Conservation (phyloP, 192 early-diverging fungal species). For the Borealophlyctis nickersoniae region DNA sequence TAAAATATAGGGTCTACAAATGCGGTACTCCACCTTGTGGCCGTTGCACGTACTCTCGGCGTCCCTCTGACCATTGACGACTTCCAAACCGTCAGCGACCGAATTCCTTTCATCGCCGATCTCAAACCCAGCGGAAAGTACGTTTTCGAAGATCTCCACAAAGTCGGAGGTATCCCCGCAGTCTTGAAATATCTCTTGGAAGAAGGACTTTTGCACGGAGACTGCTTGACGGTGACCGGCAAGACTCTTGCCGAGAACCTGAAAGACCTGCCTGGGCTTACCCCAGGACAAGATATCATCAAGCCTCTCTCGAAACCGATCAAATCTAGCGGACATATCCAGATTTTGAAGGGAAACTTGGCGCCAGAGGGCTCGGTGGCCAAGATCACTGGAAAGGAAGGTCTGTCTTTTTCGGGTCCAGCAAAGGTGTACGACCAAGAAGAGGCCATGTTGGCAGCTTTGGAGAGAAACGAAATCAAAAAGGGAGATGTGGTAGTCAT, state of each 20-base stretch:
- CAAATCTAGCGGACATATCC: constrained; percentile 92
- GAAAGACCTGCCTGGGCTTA: constrained; percentile 68
- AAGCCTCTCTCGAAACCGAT: constrained; percentile 78
- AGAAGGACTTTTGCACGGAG: constrained; percentile 82
- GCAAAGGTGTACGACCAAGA: constrained; percentile 93
- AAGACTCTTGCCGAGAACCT: constrained; percentile 96
- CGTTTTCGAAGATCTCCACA: constrained; percentile 95
- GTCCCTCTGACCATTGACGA: constrained; percentile 87
- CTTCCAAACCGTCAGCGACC: constrained; percentile 89
- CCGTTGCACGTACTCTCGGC: constrained; percentile 78
- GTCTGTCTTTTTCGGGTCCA: constrained; percentile 79
- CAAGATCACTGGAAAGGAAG: constrained; percentile 99
- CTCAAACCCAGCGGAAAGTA: constrained; percentile 97
- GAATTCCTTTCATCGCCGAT: constrained; percentile 93
- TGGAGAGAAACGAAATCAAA: constrained; percentile 82
- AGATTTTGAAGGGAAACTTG: constrained; percentile 90
- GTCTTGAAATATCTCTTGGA: constrained; percentile 91
- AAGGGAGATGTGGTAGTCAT: constrained; percentile 95
- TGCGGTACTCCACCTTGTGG: constrained; percentile 92
- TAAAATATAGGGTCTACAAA: constrained; percentile 80
- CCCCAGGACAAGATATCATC: constrained; percentile 83
- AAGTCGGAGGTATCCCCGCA: constrained; percentile 89
- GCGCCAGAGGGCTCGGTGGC: constrained; percentile 96
- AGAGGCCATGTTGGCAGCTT: constrained; percentile 82
- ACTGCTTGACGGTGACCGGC: constrained; percentile 93